phyloP scores from a whole-genome alignment of 2,329 filamentous ascomycete genomes.

The Sporothrix euskadiensis region DNA sequence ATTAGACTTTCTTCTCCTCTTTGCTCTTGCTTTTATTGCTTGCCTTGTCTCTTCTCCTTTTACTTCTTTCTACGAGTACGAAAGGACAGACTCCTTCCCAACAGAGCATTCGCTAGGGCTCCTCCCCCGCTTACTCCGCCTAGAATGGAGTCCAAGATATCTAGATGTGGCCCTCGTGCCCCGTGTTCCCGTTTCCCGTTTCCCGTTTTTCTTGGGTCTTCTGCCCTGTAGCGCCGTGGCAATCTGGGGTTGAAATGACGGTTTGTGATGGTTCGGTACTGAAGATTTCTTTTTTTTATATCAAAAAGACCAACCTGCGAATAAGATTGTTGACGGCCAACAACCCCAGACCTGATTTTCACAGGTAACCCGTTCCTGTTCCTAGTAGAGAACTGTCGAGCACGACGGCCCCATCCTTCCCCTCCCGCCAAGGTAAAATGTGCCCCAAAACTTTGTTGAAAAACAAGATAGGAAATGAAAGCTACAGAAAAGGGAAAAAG shows the following conservation, averaged over 20 bases:
- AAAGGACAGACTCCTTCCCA: background rate
- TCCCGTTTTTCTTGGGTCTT: background rate
- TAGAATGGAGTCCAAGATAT: slow-evolving; percentile 4
- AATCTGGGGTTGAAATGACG: background rate
- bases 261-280: background rate
- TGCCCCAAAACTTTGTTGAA: background rate
- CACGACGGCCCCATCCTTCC: background rate
- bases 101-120: background rate
- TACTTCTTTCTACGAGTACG: background rate
- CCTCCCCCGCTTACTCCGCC: slow-evolving; percentile 11
- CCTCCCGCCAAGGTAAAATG: background rate
- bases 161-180: background rate
- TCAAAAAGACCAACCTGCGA: background rate
- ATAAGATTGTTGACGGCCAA: background rate
- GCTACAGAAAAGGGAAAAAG: background rate
- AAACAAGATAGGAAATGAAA: background rate
- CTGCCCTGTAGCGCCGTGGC: background rate
- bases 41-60: background rate
- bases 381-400: background rate
- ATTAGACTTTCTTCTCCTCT: background rate
- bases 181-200: background rate
- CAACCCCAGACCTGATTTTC: background rate
- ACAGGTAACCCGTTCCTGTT: background rate
- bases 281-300: background rate
- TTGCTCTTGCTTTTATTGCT: background rate